These are phyloP conservation scores for Ophiostoma sp. DNA, from an alignment of 2,329 filamentous ascomycete species.

Conservation along the genomic window DNA sequence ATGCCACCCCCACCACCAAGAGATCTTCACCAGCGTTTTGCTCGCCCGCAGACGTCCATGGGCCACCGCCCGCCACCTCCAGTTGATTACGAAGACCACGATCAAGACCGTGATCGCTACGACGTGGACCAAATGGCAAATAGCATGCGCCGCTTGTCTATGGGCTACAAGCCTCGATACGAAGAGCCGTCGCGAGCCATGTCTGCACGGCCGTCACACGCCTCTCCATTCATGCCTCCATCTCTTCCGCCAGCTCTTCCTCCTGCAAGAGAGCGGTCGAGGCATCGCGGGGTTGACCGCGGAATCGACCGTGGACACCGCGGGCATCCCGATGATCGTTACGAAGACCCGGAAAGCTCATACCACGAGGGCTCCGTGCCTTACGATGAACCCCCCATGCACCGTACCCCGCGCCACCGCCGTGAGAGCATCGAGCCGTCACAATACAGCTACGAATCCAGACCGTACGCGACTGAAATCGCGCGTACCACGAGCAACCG, in stretches of 20 bases:
- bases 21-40: slow-evolving; percentile 28
- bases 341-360: slow-evolving; percentile 33
- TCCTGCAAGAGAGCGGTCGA: background rate
- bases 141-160: slow-evolving; percentile 40
- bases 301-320: background rate
- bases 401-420: slow-evolving; percentile 26
- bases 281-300: slow-evolving; percentile 2
- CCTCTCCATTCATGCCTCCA: slow-evolving; percentile 32
- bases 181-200: slow-evolving; percentile 43
- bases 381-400: slow-evolving; percentile 30
- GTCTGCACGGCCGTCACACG: slow-evolving; percentile 33
- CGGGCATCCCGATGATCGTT: slow-evolving; percentile 35
- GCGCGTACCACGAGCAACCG: slow-evolving; percentile 30
- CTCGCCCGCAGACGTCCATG: slow-evolving; percentile 38
- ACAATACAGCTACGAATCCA: slow-evolving; percentile 34
- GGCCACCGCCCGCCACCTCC: slow-evolving; percentile 32
- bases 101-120: slow-evolving; percentile 34
- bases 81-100: slow-evolving; percentile 29
- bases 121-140: slow-evolving; percentile 36
- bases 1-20: background rate
- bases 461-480: slow-evolving; percentile 39
- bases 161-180: slow-evolving; percentile 36
- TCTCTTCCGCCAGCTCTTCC: slow-evolving; percentile 25
- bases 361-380: slow-evolving; percentile 38
- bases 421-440: slow-evolving; percentile 36